phyloP scores from a whole-genome alignment of 257 asterid species.

The Solanum neorickii region DNA sequence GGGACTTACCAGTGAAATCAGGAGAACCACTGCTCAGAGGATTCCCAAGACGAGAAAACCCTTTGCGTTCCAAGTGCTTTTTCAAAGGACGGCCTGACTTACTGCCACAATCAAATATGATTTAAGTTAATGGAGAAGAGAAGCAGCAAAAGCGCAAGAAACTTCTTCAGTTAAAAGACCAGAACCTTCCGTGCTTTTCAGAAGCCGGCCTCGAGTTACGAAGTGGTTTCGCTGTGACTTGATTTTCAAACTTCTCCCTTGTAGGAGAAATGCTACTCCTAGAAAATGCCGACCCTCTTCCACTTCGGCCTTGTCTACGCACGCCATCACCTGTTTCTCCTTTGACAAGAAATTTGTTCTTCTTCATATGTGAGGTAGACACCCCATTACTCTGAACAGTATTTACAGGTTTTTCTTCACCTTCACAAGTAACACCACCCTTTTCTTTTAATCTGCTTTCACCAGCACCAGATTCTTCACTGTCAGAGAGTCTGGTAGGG shows the following conservation, averaged over 20 bases:
- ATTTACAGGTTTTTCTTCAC: constrained; percentile 46
- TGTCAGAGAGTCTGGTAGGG: constrained; percentile 75
- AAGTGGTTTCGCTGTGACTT: constrained; percentile 51
- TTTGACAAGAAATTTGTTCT: constrained; percentile 50
- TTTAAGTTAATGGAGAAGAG: constrained; percentile 8
- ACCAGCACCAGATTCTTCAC: constrained; percentile 91
- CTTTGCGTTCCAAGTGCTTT: constrained; percentile 82
- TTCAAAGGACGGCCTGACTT: constrained; percentile 89
- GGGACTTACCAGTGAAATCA: constrained; percentile 60
- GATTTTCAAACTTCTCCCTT: constrained; percentile 58
- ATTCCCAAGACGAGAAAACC: constrained; percentile 76
- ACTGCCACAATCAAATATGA: constrained; percentile 37
- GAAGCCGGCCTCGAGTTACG: constrained; percentile 52
- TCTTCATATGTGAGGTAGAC: constrained; percentile 37
- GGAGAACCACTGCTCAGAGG: constrained; percentile 67
- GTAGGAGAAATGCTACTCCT: constrained; percentile 77
- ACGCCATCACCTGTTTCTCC: constrained; percentile 77
- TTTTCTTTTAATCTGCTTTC: constrained; percentile 59
- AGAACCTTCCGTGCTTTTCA: constrained; percentile 85
- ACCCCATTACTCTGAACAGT: constrained; percentile 44
- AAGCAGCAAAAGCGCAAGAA: background rate
- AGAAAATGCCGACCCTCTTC: constrained; percentile 71
- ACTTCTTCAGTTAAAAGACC: constrained; percentile 3
- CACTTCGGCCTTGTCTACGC: constrained; percentile 89
- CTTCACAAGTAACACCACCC: constrained; percentile 33